A percentile compares a stretch with the other conserved stretches of the same genome.
Evolutionary conservation across 306 rosid genomes (phyloP).

Genomic region (Trifolium subterraneum): DNA sequence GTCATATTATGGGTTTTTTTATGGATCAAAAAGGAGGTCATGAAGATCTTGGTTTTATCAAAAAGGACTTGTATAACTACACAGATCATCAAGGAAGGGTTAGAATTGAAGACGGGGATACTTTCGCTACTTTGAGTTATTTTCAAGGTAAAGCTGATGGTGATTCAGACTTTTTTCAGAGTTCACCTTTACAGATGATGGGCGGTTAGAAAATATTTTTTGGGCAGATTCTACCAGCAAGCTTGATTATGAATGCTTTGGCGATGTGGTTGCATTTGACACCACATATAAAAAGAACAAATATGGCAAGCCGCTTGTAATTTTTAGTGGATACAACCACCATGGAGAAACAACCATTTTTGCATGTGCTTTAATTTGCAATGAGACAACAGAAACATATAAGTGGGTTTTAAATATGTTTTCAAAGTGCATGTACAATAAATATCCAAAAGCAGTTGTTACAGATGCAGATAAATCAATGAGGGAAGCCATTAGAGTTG

Average conservation of each 20-base stretch:
- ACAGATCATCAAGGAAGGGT: background rate
- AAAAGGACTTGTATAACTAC: too few species aligned
- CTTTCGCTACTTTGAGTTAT: background rate
- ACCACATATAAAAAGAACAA: background rate
- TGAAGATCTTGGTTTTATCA: too few species aligned
- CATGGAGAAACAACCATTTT: background rate
- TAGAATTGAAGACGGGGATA: background rate
- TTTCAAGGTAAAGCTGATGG: background rate
- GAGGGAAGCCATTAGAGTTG: background rate
- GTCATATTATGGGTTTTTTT: too few species aligned
- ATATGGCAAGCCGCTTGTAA: background rate
- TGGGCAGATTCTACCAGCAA: background rate
- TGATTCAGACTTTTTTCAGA: background rate
- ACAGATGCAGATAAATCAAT: background rate
- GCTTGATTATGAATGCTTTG: background rate
- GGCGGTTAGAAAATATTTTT: background rate
- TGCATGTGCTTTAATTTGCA: background rate
- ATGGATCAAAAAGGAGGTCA: too few species aligned
- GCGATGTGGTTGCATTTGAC: background rate
- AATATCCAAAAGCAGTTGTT: background rate
- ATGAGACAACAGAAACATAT: background rate
- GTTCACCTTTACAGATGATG: background rate
- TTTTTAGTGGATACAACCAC: background rate
- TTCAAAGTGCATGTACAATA: background rate
- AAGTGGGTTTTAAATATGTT: background rate